Evolutionary conservation across 2,329 filamentous ascomycete genomes (phyloP), one percentile per base, ranked within the genome.

Genomic region (Clarireedia hainanense): DNA sequence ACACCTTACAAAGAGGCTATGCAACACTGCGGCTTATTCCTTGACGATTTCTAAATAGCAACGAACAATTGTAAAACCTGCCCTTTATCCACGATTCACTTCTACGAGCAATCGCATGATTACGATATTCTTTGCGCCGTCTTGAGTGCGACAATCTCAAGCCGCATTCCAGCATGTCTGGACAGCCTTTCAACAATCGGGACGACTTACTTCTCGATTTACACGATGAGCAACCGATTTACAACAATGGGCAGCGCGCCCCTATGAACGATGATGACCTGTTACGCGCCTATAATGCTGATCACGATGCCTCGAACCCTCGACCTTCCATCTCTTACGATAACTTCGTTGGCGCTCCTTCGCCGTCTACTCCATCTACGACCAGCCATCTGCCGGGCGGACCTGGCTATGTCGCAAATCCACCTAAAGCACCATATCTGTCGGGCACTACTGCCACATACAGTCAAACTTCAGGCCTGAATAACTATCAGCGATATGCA

Each of bases 301-400:
- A 69, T 67, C 83, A 86, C 68, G 81, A 88, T 62, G 75, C 80
- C 64, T 75, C 79, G 47, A 80, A 81, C 59, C 74, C 83, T 56
- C 87, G 92, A 63, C 89, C 91, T 52, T 96, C 91, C 26, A 84
- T 92, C 52, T 95, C 91, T 57, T 96, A 96, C 73, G 92, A 96
- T 77, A 88, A 94, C 66, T 97, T 96, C 70, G 86, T 97, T 60
- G 92, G 92, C 61, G 84, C 77, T 27, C 75, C 76, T 61, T 76
- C 76, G 59, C 74, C 77, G 58, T 72, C 76, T 52, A 76, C 79
- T 50, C 70, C 76, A 23, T 71, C 76, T 47, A 71, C 72, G 53
- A 74, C 73, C 62, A 52, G 42, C 40, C 72, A 75, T 57, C 67
- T 63, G 57, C 68, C 65, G 50, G 68, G 60, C 58, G 69, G 65